Base-by-base conservation (phyloP, 2,329 filamentous ascomycete species). In the Penicillium sp. region DNA sequence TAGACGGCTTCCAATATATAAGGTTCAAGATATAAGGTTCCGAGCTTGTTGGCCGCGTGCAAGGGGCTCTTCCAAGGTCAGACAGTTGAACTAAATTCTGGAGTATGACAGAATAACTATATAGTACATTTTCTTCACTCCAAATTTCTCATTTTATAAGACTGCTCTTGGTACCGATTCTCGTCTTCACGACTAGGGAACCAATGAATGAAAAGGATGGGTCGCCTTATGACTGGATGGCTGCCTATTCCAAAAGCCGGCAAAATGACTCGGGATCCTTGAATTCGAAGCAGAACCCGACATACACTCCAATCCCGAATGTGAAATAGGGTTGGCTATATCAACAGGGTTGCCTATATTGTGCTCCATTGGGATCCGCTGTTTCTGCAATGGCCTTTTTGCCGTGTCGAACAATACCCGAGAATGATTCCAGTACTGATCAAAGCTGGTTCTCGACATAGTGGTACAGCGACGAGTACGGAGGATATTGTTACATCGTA, bases 271-370 rank as follows among this genome's bases (percentile, higher is more conserved):
- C 6, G 12, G n/a, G n/a, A 6, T 33, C 7, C 15, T 33, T n/a
- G 9, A 7, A 18, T 18, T 7, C 32, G 7, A 8, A 33, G n/a
- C n/a, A 15, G n/a, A 33, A 38, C 42, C 42, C 42, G 35, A 41
- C 13, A 50, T 39, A 8, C 45, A 53, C 43, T 4, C 50, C 50
- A 20, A 52, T 41, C 24, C 53, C 54, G 27, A 56, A 57, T 7
- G 38, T 52, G 28, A 55, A 15, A 31, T 47, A 44, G 7, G 48
- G 48, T 20, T 53, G 50, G 6, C 8, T 27, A 27, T 25, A 12
- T 18, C n/a, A n/a, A n/a, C n/a, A 44, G 7, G 48, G 48, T 20
- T 53, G 50, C 1, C 8, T 27, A 27, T 25, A 12, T 18, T 18
- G 15, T 18, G 15, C 8, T 4, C 38, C 42, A 15, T 35, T 38